Evolutionary conservation across 2,329 filamentous ascomycete species (phyloP).

Genomic region (Botryosphaeria agaves): DNA sequence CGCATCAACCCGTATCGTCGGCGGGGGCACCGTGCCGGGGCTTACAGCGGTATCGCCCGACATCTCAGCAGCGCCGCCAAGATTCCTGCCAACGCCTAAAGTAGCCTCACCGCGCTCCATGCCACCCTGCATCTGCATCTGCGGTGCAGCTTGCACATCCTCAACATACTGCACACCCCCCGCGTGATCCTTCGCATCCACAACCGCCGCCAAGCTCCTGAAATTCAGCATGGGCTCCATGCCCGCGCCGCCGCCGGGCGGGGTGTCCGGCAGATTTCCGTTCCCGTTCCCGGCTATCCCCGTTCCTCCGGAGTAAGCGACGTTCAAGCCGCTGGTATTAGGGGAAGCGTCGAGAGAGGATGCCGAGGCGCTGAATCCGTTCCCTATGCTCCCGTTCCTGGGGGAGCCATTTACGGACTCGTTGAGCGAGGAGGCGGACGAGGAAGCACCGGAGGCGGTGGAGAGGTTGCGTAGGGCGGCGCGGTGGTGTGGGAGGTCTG

Average conservation of each 20-base stretch:
- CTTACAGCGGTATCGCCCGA: no score
- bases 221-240: slow-evolving; percentile 85
- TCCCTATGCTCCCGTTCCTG: slow-evolving; percentile 9
- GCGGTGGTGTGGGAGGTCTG: slow-evolving; percentile 8
- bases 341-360: slow-evolving; percentile 32
- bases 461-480: slow-evolving; percentile 65
- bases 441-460: slow-evolving; percentile 47
- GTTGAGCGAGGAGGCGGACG: slow-evolving; percentile 57
- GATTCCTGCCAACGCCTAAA: no score
- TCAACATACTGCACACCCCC: slow-evolving; percentile 22
- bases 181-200: slow-evolving; percentile 37
- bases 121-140: no score
- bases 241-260: slow-evolving; percentile 32
- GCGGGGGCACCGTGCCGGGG: no score
- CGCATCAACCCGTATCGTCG: no score
- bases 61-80: no score
- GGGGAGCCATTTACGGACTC: slow-evolving; percentile 43
- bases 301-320: slow-evolving; percentile 10
- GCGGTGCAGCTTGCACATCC: slow-evolving; percentile 9
- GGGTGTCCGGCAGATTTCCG: slow-evolving; percentile 22
- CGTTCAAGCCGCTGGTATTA: slow-evolving; percentile 36
- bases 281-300: slow-evolving; percentile 17
- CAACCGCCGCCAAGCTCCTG: slow-evolving; percentile 67
- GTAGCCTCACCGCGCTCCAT: no score
- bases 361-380: slow-evolving; percentile 18